Base-by-base conservation (phyloP, 2,329 filamentous ascomycete species). In the Colletotrichum salicis region DNA sequence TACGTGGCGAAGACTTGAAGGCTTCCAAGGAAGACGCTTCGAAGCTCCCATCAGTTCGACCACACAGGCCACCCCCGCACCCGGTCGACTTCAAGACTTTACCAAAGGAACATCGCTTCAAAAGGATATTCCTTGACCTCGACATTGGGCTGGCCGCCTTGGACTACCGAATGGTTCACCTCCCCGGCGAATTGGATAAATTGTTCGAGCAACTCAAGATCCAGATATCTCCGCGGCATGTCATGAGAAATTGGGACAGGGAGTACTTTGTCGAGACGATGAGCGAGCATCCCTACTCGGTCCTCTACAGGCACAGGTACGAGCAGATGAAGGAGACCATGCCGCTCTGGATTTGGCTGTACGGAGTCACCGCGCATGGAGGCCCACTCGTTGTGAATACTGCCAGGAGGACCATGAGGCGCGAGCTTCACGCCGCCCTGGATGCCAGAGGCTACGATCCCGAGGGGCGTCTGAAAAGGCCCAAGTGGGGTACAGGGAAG, bases 381-480 rank as follows among this genome's bases (percentile, higher is more conserved):
- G 27, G 11, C 5, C 52, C 64, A 1, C 24, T 48, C 5, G n/a
- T 71, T 15, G 65, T 69, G 5, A 71, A 48, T 15, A 13, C 37
- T 22, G 61, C 61, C 24, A 55, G 37, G 22, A 54, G 51, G 13
- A 22, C 22, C 15, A 55, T 55, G 15, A 64, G 37, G 51, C 61
- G 51, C 11, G 51, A 48, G 15, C 31, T 71, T 4, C 58, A 54
- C 15, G 52, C 69, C 15, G 31, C 69, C 35, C 65, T 71, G 15
- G 48, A 45, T 27, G 45, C 27, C 22, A 61, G 65, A 24, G 69
- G 69, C 10, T 71, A 64, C 22, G 69, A 69, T 5, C 56, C 51
- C 7, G 15, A 37, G 12, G 69, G 69, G 5, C 69, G 69, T 3
- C 52, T 37, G 24, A 37, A 69, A 1, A 54, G 22, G 12, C 35